phyloP scores from a whole-genome alignment of 2,329 filamentous ascomycete genomes.

The Gnomoniopsis sp. region DNA sequence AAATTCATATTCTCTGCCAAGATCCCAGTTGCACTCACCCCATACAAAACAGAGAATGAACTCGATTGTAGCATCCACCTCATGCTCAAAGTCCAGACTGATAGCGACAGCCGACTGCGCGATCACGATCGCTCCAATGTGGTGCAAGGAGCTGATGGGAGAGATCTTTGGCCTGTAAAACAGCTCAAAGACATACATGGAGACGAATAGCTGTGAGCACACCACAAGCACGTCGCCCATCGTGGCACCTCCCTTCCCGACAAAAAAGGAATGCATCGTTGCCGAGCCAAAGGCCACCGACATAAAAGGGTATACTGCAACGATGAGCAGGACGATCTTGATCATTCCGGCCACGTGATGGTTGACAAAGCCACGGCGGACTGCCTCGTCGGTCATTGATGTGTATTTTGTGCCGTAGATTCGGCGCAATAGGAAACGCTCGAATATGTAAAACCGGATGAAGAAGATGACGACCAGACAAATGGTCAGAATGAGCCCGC shows the following conservation, averaged over 20 bases:
- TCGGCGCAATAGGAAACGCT: background rate
- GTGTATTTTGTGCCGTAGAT: slow-evolving; percentile 7
- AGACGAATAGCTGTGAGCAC: slow-evolving; percentile 4
- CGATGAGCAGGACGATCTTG: slow-evolving; percentile 5
- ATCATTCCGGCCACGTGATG: slow-evolving; percentile 9
- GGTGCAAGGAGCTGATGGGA: slow-evolving; percentile 4
- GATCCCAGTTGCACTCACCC: background rate
- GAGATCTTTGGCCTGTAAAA: slow-evolving; percentile 11
- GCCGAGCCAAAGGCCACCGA: slow-evolving; percentile 6
- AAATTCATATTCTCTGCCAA: background rate
- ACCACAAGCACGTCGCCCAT: slow-evolving; percentile 12
- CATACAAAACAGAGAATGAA: slow-evolving; percentile 9
- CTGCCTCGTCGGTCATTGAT: background rate
- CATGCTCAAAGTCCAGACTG: slow-evolving; percentile 6
- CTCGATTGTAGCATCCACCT: slow-evolving; percentile 9
- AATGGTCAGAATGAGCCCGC: slow-evolving; percentile 6
- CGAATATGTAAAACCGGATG: slow-evolving; percentile 1
- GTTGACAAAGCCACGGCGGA: slow-evolving; percentile 3
- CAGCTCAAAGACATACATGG: slow-evolving; percentile 9
- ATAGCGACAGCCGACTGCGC: slow-evolving; percentile 9
- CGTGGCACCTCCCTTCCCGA: background rate
- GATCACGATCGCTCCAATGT: slow-evolving; percentile 8
- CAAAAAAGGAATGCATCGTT: background rate
- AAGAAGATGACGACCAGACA: slow-evolving; percentile 1
- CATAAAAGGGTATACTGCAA: slow-evolving; percentile 3